These are phyloP conservation scores for Pseudocercospora cruenta DNA, from an alignment of 2,329 filamentous ascomycete species.

Conservation along the genomic window DNA sequence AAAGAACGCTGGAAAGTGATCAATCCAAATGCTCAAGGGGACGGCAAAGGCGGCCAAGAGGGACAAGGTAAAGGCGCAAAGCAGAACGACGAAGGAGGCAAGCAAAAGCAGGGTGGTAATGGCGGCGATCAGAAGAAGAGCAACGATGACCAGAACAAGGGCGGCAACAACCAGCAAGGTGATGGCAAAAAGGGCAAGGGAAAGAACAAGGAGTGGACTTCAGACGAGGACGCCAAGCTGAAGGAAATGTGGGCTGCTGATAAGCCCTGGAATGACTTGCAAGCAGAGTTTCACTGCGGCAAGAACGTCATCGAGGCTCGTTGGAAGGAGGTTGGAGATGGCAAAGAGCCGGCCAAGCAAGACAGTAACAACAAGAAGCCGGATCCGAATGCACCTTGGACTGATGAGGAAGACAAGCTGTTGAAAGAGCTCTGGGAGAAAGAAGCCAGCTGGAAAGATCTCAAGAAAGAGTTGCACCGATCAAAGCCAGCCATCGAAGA, in stretches of 20 bases:
- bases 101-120: neutral
- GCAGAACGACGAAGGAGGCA: conserved; percentile 1
- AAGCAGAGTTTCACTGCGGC: conserved; percentile 25
- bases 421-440: conserved; percentile 19
- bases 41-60: conserved; percentile 4
- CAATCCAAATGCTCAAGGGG: conserved; percentile 11
- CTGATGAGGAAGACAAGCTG: conserved; percentile 26
- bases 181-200: conserved; percentile 5
- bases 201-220: conserved; percentile 28
- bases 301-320: neutral
- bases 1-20: conserved; percentile 21
- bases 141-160: conserved; percentile 4
- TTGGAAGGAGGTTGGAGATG: conserved; percentile 5
- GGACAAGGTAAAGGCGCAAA: conserved; percentile 7
- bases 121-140: conserved; percentile 10
- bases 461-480: conserved; percentile 1
- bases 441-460: conserved; percentile 11
- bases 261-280: conserved; percentile 40
- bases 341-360: conserved; percentile 11
- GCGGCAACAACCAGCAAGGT: conserved; percentile 6
- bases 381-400: conserved; percentile 1
- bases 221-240: conserved; percentile 47
- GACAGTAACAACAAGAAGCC: conserved; percentile 15
- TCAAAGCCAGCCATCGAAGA: conserved; percentile 10
- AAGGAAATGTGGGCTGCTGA: conserved; percentile 41